phyloP scores from a whole-genome alignment of 2,329 filamentous ascomycete genomes.

The Penicillium olsonii region DNA sequence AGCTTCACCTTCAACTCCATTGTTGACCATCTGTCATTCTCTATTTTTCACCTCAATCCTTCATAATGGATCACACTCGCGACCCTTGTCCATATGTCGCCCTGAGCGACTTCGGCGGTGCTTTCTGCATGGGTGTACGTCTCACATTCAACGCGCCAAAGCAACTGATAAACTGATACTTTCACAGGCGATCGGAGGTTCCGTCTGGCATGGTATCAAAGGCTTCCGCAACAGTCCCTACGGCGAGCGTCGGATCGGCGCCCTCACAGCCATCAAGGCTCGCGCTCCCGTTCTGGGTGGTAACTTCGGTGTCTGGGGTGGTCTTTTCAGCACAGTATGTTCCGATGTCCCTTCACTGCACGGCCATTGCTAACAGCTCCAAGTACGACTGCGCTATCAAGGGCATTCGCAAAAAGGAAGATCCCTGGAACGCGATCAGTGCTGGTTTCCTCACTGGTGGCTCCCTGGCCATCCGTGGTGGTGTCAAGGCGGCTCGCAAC shows the following conservation, averaged over 20 bases:
- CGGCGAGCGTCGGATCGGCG: constrained; percentile 92
- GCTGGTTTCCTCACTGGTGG: constrained; percentile 97
- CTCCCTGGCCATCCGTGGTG: constrained; percentile 85
- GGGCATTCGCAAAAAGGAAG: constrained; percentile 92
- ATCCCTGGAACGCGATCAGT: constrained; percentile 96
- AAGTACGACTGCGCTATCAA: constrained; percentile 92
- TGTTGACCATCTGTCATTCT: neutral
- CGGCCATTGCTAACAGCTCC: neutral
- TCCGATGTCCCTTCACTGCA: neutral
- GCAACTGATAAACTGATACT: constrained; percentile 31
- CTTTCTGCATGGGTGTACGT: constrained; percentile 89
- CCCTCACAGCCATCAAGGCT: constrained; percentile 95
- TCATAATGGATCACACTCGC: constrained; percentile 84
- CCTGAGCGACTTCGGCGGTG: constrained; percentile 95
- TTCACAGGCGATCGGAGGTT: constrained; percentile 69
- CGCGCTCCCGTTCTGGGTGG: constrained; percentile 93
- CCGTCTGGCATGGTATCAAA: constrained; percentile 96
- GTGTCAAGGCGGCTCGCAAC: constrained; percentile 87
- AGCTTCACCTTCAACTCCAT: neutral
- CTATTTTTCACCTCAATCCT: no score
- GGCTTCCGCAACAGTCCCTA: constrained; percentile 87
- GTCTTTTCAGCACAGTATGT: constrained; percentile 63
- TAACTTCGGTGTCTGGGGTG: constrained; percentile 98
- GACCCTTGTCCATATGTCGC: constrained; percentile 97
- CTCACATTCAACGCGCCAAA: constrained; percentile 23